Evolutionary conservation across 768 basidiomycete species (phyloP), one percentile per base, ranked within the genome.

Genomic region (Collybia nuda): DNA sequence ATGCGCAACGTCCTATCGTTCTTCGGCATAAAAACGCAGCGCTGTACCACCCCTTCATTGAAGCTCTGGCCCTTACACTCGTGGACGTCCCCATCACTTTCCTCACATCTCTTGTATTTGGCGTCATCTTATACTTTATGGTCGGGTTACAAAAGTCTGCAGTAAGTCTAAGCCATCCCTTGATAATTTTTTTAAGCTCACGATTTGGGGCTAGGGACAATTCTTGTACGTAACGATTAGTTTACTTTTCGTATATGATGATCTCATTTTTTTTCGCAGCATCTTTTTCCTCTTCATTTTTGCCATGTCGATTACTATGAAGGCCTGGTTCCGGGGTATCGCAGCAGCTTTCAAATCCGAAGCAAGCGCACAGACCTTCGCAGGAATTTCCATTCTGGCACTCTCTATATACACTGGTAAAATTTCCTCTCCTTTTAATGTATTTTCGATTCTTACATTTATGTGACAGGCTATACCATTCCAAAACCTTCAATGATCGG

Each of bases 251-350:
- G 17, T 38, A 19, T 8, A 8, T 7, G 6, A n/a, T n/a, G n/a
- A n/a, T 23, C 21, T 23, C 28, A 26, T 15, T 17, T 42, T 44
- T 42, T 15, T 42, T 15, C 26, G 3, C 50, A 87, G 86, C 60
- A 80, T 74, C 24, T 83, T 77, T 63, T 76, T 80, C 60, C 61
- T 90, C 17, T 79, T 84, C 52, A 56, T 82, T 15, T 74, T 83
- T 46, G 64, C 73, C 2, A 77, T 84, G 52, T 76, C 84, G 23
- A 47, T 90, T 22, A 66, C 82, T 11, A 86, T 91, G 79, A 86
- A 85, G 63, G 83, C 81, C 0, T 84, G 85, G 75, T 95, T 92
- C 77, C 77, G 90, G 21, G 73, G 74, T 0, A 58, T 89, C 9
- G 84, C 85, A 0, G 82, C 87, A 0, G 73, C 73, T 4, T 82